These are phyloP conservation scores for Astrothelium subdiscretum DNA, from an alignment of 495 filamentous ascomycete genomes.

Conservation along the genomic window DNA sequence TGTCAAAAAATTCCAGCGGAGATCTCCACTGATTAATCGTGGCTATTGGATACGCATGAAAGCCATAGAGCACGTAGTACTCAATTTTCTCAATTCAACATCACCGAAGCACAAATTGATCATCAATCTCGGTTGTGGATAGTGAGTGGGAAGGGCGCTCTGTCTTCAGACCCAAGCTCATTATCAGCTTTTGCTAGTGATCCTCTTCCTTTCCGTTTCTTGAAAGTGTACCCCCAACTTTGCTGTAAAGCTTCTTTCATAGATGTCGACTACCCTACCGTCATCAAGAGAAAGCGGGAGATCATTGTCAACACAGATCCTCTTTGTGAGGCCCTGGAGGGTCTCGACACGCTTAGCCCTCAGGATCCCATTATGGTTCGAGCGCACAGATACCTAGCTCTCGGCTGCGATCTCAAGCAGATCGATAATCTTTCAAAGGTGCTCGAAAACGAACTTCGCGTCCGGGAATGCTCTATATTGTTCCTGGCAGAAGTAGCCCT, in stretches of 20 bases:
- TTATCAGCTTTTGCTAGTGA: conserved; percentile 44
- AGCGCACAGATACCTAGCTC: conserved; percentile 49
- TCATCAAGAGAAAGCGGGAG: conserved; percentile 63
- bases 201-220: conserved; percentile 77
- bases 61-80: conserved; percentile 62
- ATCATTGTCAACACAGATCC: conserved; percentile 50
- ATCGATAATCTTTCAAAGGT: conserved; percentile 43
- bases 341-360: conserved; percentile 33
- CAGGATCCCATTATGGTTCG: conserved; percentile 34
- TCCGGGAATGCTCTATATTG: conserved; percentile 41
- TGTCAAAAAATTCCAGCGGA: conserved; percentile 67
- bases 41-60: conserved; percentile 81
- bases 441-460: conserved; percentile 42
- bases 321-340: conserved; percentile 40
- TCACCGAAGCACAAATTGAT: conserved; percentile 57
- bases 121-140: conserved; percentile 83
- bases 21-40: conserved; percentile 75
- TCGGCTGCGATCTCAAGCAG: conserved; percentile 74
- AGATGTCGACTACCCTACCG: conserved; percentile 75
- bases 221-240: conserved; percentile 45
- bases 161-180: conserved; percentile 1
- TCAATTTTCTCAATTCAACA: conserved; percentile 51
- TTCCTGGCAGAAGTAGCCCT: conserved; percentile 83
- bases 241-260: conserved; percentile 56
- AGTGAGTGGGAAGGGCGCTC: conserved; percentile 44